These are phyloP conservation scores for Apodospora peruviana DNA, from an alignment of 495 filamentous ascomycete genomes.

Conservation along the genomic window DNA sequence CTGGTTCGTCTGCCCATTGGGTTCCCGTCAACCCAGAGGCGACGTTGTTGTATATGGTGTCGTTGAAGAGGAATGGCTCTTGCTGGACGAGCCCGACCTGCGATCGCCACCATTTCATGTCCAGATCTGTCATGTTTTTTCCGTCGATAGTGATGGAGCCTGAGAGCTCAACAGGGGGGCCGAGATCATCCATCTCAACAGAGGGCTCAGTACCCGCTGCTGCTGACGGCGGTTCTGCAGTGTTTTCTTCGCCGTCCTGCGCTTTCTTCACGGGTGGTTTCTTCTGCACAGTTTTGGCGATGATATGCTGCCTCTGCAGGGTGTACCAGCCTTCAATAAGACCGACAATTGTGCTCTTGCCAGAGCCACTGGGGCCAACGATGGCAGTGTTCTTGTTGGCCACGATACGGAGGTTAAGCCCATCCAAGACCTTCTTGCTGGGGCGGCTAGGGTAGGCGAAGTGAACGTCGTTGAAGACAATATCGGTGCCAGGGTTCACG, in stretches of 20 bases:
- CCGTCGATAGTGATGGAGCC: constrained; percentile 51
- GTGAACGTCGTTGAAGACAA: constrained; percentile 53
- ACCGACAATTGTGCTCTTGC: constrained; percentile 92
- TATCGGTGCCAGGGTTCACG: constrained; percentile 47
- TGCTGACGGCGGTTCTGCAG: constrained; percentile 13
- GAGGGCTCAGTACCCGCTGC: too few relatives aligned
- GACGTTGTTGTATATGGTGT: constrained; percentile 62
- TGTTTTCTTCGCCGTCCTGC: constrained; percentile 22
- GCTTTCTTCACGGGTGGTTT: constrained; percentile 31
- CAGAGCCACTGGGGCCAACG: constrained; percentile 78
- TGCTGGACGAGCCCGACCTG: constrained; percentile 68
- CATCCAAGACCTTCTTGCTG: constrained; percentile 52
- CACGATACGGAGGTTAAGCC: constrained; percentile 52
- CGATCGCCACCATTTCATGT: constrained; percentile 61
- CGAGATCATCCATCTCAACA: constrained; percentile 35
- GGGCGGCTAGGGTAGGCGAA: constrained; percentile 68
- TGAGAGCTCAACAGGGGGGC: constrained; percentile 35
- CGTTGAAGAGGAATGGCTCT: constrained; percentile 70
- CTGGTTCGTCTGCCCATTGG: constrained; percentile 44
- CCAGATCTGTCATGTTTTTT: constrained; percentile 45
- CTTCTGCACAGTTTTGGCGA: constrained; percentile 40
- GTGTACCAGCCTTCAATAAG: constrained; percentile 91
- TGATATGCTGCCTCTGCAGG: constrained; percentile 47
- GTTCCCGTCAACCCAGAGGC: constrained; percentile 55
- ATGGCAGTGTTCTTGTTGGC: constrained; percentile 85